Evolutionary conservation across 148 eudicot species (phyloP).

Genomic region (Euryodendron excelsum): DNA sequence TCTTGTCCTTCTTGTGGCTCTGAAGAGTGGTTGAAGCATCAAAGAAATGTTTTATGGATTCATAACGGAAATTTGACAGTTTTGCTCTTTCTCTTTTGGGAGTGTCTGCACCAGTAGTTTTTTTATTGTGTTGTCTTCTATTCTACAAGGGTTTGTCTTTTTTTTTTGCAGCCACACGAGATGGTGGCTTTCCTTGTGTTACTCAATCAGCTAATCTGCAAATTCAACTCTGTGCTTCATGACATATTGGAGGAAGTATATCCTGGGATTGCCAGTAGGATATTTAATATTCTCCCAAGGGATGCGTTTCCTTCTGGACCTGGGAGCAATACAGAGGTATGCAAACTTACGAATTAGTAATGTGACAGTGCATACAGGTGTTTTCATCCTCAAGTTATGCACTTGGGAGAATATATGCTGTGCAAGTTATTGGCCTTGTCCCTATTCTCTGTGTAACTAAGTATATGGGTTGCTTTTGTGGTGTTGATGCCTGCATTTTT

Average conservation of each 20-base stretch:
- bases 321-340: conserved; percentile 88
- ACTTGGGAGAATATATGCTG: neutral
- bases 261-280: conserved; percentile 71
- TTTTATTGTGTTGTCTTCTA: neutral
- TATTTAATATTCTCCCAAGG: conserved; percentile 63
- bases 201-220: conserved; percentile 90
- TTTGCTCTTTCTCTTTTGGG: conserved; percentile 5
- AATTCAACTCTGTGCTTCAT: conserved; percentile 59
- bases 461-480: neutral
- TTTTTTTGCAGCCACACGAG: conserved; percentile 75
- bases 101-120: neutral
- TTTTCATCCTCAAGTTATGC: neutral
- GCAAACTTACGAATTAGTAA: neutral
- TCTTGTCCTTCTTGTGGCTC: too few species aligned
- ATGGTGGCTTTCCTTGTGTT: conserved; percentile 78
- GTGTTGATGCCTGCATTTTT: neutral
- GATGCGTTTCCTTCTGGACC: conserved; percentile 75
- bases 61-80: neutral
- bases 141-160: neutral
- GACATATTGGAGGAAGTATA: conserved; percentile 73
- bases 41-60: neutral
- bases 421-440: neutral
- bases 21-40: too few species aligned
- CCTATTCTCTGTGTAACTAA: neutral
- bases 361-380: neutral